Evolutionary conservation across 805 yeast genomes (phyloP).

Genomic region (Saturnispora ahearnii): DNA sequence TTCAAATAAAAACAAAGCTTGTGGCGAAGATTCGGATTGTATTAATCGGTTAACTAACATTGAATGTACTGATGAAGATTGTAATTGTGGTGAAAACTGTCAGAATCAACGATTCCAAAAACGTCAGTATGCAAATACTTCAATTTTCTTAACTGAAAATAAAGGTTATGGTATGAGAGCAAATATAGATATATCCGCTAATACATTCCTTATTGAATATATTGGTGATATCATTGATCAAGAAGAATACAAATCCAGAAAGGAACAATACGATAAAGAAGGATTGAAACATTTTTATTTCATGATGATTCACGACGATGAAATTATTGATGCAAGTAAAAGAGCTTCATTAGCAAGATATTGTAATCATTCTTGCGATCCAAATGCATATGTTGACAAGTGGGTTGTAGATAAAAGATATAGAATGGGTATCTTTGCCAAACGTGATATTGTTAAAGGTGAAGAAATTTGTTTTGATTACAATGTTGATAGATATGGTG

Average conservation of each 20-base stretch:
- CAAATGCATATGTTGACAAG: constrained; percentile 91
- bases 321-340: constrained; percentile 89
- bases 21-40: constrained; percentile 82
- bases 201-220: constrained; percentile 81
- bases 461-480: constrained; percentile 91
- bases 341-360: constrained; percentile 86
- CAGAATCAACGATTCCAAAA: constrained; percentile 84
- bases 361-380: constrained; percentile 91
- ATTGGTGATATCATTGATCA: constrained; percentile 91
- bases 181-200: constrained; percentile 43
- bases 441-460: constrained; percentile 57
- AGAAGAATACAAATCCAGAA: constrained; percentile 59
- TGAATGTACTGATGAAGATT: constrained; percentile 69
- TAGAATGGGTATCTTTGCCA: constrained; percentile 92
- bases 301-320: constrained; percentile 90
- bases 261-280: constrained; percentile 61
- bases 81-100: constrained; percentile 73
- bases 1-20: constrained; percentile 47
- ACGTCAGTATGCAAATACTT: constrained; percentile 61
- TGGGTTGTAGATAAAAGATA: constrained; percentile 92
- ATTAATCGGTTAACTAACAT: constrained; percentile 87
- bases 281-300: constrained; percentile 79
- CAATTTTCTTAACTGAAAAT: constrained; percentile 70
- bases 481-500: constrained; percentile 94
- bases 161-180: constrained; percentile 92